Conservation (phyloP, 495 filamentous ascomycete species). For the Aspergillus panamensis region DNA sequence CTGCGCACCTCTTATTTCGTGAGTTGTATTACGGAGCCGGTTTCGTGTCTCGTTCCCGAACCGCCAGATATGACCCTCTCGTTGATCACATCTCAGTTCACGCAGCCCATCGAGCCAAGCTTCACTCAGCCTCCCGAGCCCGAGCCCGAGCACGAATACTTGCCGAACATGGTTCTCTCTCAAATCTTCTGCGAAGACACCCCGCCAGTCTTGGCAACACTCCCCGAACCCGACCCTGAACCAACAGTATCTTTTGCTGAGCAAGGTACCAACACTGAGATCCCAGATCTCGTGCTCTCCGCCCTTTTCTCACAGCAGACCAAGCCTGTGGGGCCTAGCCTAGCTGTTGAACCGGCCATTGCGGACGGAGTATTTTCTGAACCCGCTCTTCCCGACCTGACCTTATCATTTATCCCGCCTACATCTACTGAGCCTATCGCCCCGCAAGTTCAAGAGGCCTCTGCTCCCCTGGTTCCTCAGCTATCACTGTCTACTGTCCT, state of each 20-base stretch:
- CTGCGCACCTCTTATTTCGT: conserved; percentile 34
- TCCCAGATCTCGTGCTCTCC: conserved; percentile 38
- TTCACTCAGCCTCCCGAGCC: conserved; percentile 14
- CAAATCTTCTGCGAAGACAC: conserved; percentile 20
- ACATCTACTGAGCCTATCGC: conserved; percentile 38
- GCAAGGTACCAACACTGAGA: conserved; percentile 20
- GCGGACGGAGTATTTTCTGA: conserved; percentile 20
- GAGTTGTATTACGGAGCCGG: conserved; percentile 32
- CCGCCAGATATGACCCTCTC: conserved; percentile 27
- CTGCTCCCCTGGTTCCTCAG: conserved; percentile 13
- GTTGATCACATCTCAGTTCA: conserved; percentile 32
- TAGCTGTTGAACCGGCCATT: conserved; percentile 12
- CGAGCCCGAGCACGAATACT: conserved; percentile 21
- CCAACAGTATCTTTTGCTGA: conserved; percentile 25
- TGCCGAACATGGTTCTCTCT: conserved; percentile 28
- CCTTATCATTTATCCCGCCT: conserved; percentile 33
- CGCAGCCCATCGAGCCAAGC: conserved; percentile 25
- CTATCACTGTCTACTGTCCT: conserved; percentile 39
- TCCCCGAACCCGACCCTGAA: conserved; percentile 23
- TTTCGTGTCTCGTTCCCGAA: conserved; percentile 23
- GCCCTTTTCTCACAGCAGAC: conserved; percentile 12
- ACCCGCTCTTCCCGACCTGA: conserved; percentile 30
- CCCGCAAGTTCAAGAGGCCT: conserved; percentile 19
- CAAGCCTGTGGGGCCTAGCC: conserved; percentile 6
- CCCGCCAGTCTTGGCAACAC: conserved; percentile 23